Base-by-base conservation (phyloP, 2,329 filamentous ascomycete genomes). In the Lanzia echinophila region DNA sequence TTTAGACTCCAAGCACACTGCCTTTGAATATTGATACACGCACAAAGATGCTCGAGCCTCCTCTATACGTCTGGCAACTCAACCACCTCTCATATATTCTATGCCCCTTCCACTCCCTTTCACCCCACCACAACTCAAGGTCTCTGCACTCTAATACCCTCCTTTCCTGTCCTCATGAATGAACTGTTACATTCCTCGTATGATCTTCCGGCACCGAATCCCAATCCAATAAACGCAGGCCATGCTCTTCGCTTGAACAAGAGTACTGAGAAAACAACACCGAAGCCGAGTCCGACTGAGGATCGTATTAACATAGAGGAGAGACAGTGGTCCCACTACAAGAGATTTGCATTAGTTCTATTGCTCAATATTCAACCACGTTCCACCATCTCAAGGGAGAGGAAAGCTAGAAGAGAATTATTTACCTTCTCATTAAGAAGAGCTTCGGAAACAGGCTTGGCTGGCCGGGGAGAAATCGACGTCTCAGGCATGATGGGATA, bases 261-360 rank as follows among this genome's bases (percentile, higher is more conserved):
- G 56, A 99, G 87, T 58, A 99, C 91, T 58, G 94, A 97, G 79
- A 99, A 97, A 75, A 99, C 89, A 72, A 99, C 87, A 70, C 94
- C 94, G 75, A 99, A 99, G 65, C 88, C 90, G 70, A 97, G 87
- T 68, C 94, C 94, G 72, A 99, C 87, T 54, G 88, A 86, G 62
- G 92, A 97, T 74, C 95, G 91, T 79, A 99, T 95, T 70, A 99
- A 83, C 73, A 96, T 83, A 69, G 95, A 96, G 65, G 94, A 97
- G 65, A 99, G 85, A 75, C 94, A 96, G 76, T 88, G 92, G 73
- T 99, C 94, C 94, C 94, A 99, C 94, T 99, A 59, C 41, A 59
- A 53, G 31, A 33, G 12, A 33, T 17, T 33, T 12, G 8, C 34
- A 41, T 61, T 52, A 58, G 56, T 54, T 19, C 34, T 22, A 12